A percentile compares a stretch with the other conserved stretches of the same genome.
Evolutionary conservation across 1,284 basidiomycete genomes (phyloP).

Genomic region (Gymnopus androsaceus): DNA sequence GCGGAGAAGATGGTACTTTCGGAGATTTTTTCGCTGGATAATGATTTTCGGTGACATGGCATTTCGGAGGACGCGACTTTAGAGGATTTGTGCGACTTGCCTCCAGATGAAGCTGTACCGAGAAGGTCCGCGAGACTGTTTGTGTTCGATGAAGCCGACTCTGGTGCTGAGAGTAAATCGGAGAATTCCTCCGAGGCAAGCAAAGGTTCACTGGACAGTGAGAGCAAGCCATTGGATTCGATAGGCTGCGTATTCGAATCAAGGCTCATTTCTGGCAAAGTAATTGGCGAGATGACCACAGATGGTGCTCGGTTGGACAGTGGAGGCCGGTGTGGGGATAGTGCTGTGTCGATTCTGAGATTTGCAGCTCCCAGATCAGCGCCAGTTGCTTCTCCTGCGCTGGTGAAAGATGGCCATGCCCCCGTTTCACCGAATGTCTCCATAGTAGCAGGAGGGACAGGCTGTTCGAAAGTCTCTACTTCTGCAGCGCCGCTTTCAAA

Average conservation of each 20-base stretch:
- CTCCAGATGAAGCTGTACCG: not conserved
- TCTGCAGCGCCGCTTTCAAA: not conserved
- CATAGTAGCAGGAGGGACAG: not conserved
- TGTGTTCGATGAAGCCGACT: not conserved
- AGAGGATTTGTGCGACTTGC: constrained; percentile 4
- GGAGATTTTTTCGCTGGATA: not conserved
- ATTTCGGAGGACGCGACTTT: constrained; percentile 8
- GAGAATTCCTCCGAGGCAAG: not conserved
- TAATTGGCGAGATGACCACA: constrained; percentile 13
- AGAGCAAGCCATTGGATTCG: not conserved
- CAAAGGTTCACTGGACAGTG: not conserved
- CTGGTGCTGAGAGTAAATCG: not conserved
- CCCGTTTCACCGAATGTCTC: not conserved
- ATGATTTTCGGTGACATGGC: not conserved
- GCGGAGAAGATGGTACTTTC: not conserved
- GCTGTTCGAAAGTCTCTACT: not conserved
- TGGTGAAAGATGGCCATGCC: constrained; percentile 3
- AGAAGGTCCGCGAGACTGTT: constrained; percentile 1
- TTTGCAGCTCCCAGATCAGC: not conserved
- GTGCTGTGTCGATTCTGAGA: constrained; percentile 4
- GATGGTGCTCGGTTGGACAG: constrained; percentile 8
- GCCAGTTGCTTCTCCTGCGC: constrained; percentile 3
- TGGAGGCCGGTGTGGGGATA: too few species aligned
- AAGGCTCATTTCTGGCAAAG: constrained; percentile 7
- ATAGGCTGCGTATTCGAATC: constrained; percentile 9